Conservation (phyloP, 352 stramenopile genomes). For the Globisporangium acanthophoron region DNA sequence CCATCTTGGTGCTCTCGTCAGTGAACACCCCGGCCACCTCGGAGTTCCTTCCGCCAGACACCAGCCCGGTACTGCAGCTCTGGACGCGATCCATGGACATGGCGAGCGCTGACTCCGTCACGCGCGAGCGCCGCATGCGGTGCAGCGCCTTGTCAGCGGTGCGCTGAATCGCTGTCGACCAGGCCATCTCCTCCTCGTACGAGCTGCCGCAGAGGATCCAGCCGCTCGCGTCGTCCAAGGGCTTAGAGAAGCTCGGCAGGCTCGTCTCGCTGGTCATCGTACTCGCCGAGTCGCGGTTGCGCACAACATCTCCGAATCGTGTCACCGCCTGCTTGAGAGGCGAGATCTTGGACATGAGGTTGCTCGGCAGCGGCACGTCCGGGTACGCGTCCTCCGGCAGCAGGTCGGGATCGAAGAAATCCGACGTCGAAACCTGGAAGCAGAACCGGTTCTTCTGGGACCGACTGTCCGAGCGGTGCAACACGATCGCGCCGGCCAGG, state of each 20-base stretch:
- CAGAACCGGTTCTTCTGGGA: conserved; percentile 70
- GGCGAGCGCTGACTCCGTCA: conserved; percentile 44
- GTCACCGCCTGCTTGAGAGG: conserved; percentile 58
- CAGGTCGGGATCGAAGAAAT: conserved; percentile 16
- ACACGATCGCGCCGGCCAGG: conserved; percentile 73
- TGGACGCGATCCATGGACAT: conserved; percentile 35
- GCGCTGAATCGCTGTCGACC: conserved; percentile 59
- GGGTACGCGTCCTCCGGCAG: conserved; percentile 16
- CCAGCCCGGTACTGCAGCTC: conserved; percentile 27
- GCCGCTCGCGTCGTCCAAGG: conserved; percentile 25
- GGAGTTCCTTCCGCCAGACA: conserved; percentile 9
- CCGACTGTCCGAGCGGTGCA: conserved; percentile 66
- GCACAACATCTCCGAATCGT: conserved; percentile 40
- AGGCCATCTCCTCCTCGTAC: conserved; percentile 60
- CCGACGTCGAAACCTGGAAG: conserved; percentile 73
- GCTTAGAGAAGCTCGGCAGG: conserved; percentile 10
- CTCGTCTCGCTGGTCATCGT: conserved; percentile 24
- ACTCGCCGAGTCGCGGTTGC: conserved; percentile 22
- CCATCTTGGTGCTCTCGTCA: conserved; percentile 48
- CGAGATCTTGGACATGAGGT: conserved; percentile 45
- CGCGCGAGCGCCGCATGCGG: conserved; percentile 46
- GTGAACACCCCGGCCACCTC: conserved; percentile 25
- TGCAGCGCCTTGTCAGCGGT: conserved; percentile 65
- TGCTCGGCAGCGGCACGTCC: conserved; percentile 1
- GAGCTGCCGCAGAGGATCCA: conserved; percentile 67